Evolutionary conservation across 1,284 basidiomycete species (phyloP).

Genomic region (Clitocybe nebularis): DNA sequence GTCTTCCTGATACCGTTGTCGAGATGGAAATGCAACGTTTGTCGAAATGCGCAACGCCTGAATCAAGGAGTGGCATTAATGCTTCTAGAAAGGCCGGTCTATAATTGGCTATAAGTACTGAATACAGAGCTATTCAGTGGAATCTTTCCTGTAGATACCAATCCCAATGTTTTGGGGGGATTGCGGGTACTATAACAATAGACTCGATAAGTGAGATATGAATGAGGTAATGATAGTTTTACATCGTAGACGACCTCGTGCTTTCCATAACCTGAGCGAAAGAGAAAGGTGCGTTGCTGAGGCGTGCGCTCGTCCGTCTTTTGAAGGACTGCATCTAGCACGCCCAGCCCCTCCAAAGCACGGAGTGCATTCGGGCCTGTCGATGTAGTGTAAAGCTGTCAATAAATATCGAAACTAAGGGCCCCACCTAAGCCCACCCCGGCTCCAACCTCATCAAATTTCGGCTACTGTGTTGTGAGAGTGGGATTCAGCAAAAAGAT

Average conservation of each 20-base stretch:
- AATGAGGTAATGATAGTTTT: conserved; percentile 1
- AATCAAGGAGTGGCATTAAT: conserved; percentile 41
- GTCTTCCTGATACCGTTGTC: conserved; percentile 21
- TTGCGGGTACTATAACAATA: conserved; percentile 31
- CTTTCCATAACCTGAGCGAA: conserved; percentile 36
- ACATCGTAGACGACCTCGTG: conserved; percentile 48
- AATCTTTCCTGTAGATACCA: conserved; percentile 38
- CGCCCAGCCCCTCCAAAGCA: conserved; percentile 39
- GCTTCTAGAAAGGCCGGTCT: conserved; percentile 49
- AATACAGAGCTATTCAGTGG: not conserved
- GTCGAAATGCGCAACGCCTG: conserved; percentile 41
- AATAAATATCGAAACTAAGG: conserved; percentile 1
- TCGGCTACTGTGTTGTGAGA: conserved; percentile 11
- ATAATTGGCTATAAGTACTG: conserved; percentile 2
- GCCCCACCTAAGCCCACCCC: conserved; percentile 50
- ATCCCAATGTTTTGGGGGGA: conserved; percentile 32
- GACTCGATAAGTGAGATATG: not conserved
- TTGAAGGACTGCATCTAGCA: conserved; percentile 37
- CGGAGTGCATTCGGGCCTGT: conserved; percentile 49
- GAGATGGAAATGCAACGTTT: conserved; percentile 43
- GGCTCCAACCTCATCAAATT: conserved; percentile 50
- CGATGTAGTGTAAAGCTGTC: not conserved
- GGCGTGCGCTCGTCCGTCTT: conserved; percentile 31
- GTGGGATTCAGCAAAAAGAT: not conserved
- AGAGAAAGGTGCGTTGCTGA: conserved; percentile 32